These are phyloP conservation scores for Penicillium digitatum DNA, from an alignment of 2,329 filamentous ascomycete species.

Conservation along the genomic window DNA sequence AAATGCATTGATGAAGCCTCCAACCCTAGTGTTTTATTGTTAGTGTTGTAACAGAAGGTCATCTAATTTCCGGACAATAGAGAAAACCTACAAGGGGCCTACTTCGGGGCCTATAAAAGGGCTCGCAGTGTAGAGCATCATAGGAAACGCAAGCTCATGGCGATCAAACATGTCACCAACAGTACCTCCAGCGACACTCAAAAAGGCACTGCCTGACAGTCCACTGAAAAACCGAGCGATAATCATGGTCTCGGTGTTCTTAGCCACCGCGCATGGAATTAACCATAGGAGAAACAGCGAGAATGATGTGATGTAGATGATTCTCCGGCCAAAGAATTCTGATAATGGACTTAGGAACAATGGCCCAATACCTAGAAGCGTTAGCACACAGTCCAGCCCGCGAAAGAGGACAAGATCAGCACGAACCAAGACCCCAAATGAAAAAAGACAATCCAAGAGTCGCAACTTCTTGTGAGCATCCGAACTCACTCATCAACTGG, in stretches of 20 bases:
- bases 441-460: constrained; percentile 79
- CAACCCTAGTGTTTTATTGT: constrained; percentile 45
- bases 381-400: constrained; percentile 8
- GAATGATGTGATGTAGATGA: constrained; percentile 75
- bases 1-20: constrained; percentile 78
- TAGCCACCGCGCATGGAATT: constrained; percentile 75
- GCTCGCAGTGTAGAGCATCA: constrained; percentile 73
- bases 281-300: constrained; percentile 72
- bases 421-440: constrained; percentile 66
- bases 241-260: constrained; percentile 76
- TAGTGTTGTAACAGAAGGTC: constrained; percentile 1
- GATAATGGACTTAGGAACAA: constrained; percentile 62
- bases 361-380: constrained; percentile 51
- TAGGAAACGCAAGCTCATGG: constrained; percentile 68
- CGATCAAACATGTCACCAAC: constrained; percentile 74
- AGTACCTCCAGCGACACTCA: constrained; percentile 74
- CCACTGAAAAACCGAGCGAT: constrained; percentile 67
- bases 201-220: constrained; percentile 49
- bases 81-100: constrained; percentile 45
- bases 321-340: constrained; percentile 77
- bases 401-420: not conserved
- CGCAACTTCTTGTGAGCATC: constrained; percentile 65
- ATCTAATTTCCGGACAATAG: too few species aligned
- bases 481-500: constrained; percentile 72
- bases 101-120: constrained; percentile 56